Evolutionary conservation across 2,329 filamentous ascomycete species (phyloP), one percentile per base, ranked within the genome.

Genomic region (Ceratocystis albifundus): DNA sequence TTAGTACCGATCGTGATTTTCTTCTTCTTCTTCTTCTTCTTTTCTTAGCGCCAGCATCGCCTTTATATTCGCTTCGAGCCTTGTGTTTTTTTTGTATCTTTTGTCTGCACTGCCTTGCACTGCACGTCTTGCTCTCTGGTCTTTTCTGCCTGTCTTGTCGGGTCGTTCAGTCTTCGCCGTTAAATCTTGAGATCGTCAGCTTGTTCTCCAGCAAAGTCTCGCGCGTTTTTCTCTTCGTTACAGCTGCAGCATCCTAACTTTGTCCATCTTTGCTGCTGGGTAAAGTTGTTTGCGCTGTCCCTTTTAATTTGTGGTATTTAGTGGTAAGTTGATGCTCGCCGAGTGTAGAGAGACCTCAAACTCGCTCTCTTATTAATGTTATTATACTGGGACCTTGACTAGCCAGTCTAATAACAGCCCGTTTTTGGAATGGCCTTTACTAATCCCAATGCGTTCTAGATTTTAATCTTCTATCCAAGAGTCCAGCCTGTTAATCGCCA

Each of bases 211-310:
- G 15, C 17, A 48, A 48, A 28, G 20, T 1, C 15, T n/a, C 4
- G 55, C 55, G 55, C 55, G 28, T 36, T 61, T 53, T 62, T 61
- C 50, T 65, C 41, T 68, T 68, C 66, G 50, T 68, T 68, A 61
- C 66, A 59, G 48, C 64, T 55, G 50, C 64, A 32, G 36, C 36
- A 57, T 8, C 59, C 15, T 48, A 45, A 57, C 48, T 36, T 20
- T 15, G 25, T 63, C 30, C 61, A 36, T 32, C 46, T 62, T 63
- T n/a, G 17, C 5, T 48, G 61, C 46, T 48, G 25, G 30, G 46
- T 30, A 44, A 63, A 50, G 22, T 62, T 17, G 32, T 30, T 36
- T 55, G 46, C 46, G 66, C 50, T 61, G 66, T 68, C 61, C 57
- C 36, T 46, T 66, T 67, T 64, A 41, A 50, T 61, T 22, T 41